Base-by-base conservation (phyloP, 768 basidiomycete species). In the Phaeolepiota aurea region DNA sequence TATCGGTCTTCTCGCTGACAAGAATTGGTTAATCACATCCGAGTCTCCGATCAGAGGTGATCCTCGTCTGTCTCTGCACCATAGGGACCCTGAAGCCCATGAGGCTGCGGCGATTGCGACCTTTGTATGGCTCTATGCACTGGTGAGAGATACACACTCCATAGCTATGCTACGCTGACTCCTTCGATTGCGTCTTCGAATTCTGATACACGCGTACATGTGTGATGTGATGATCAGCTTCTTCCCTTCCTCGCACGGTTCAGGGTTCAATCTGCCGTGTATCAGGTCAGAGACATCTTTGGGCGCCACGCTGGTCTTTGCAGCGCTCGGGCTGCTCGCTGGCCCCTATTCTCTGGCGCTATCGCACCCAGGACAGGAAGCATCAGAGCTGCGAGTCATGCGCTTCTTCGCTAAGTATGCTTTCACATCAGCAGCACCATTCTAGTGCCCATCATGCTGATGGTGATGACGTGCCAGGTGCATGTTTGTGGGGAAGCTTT, bases 321-420 rank as follows among this genome's bases (percentile, higher is more conserved):
- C 69, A 11, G 71, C 78, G 0, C 31, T 78, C 15, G 79, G 79
- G 5, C 72, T 76, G 0, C 57, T 81, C 4, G 63, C 64, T 2
- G 80, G 80, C 0, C 77, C 77, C 5, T 81, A 79, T 0, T 82
- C 49, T 77, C 77, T 3, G 78, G 81, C 1, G 74, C 71, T 2
- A 77, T 82, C 45, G 63, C 69, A 44, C 48, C 51, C 0, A 56
- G 65, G 0, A 70, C 76, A 4, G 63, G 63, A 12, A 63, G 68
- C 0, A 81, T 68, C 50, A 51, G 56, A 15, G 56, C 50, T 3
- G 69, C 72, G 10, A 72, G 75, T 11, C 62, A 66, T 38, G 80
- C 45, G 76, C 76, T 25, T 74, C 72, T 70, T 18, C 18, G 39
- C 14, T 14, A 31, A 31, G 9, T 10, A 14, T 14, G 14, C 9